phyloP scores from a whole-genome alignment of 805 yeast species.

The Lachancea sp. region DNA sequence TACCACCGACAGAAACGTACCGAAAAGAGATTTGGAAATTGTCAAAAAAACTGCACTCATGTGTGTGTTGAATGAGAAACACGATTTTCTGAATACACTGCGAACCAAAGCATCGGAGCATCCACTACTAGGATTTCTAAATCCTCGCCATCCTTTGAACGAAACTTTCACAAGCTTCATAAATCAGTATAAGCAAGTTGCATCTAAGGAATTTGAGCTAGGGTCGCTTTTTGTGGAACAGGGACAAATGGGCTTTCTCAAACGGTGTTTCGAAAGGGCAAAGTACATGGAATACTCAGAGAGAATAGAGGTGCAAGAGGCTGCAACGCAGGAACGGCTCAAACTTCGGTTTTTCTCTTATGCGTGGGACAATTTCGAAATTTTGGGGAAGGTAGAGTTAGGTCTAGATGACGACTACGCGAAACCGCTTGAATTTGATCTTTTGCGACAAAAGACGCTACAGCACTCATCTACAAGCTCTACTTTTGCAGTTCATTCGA shows the following conservation, averaged over 20 bases:
- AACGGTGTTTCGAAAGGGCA: constrained; percentile 50
- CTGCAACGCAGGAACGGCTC: constrained; percentile 30
- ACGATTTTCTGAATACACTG: constrained; percentile 38
- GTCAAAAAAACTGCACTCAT: constrained; percentile 68
- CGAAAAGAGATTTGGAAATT: constrained; percentile 58
- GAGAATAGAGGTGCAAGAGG: constrained; percentile 33
- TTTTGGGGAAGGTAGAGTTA: constrained; percentile 64
- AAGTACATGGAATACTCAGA: constrained; percentile 38
- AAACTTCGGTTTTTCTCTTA: constrained; percentile 61
- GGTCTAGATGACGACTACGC: constrained; percentile 52
- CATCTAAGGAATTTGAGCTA: constrained; percentile 17
- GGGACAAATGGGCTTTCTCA: constrained; percentile 36
- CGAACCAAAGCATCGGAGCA: constrained; percentile 32
- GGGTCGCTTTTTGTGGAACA: constrained; percentile 26
- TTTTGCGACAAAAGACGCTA: constrained; percentile 8
- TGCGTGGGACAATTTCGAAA: constrained; percentile 80
- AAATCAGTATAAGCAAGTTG: constrained; percentile 46
- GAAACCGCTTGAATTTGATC: constrained; percentile 44
- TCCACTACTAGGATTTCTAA: constrained; percentile 63
- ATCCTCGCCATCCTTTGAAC: constrained; percentile 54
- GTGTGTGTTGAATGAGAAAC: constrained; percentile 53
- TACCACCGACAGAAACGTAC: constrained; percentile 35
- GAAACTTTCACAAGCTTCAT: constrained; percentile 43
- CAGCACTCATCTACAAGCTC: neutral
- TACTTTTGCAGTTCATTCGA: neutral